Conservation (phyloP, 2,329 filamentous ascomycete genomes). For the Cladosporium sp. region DNA sequence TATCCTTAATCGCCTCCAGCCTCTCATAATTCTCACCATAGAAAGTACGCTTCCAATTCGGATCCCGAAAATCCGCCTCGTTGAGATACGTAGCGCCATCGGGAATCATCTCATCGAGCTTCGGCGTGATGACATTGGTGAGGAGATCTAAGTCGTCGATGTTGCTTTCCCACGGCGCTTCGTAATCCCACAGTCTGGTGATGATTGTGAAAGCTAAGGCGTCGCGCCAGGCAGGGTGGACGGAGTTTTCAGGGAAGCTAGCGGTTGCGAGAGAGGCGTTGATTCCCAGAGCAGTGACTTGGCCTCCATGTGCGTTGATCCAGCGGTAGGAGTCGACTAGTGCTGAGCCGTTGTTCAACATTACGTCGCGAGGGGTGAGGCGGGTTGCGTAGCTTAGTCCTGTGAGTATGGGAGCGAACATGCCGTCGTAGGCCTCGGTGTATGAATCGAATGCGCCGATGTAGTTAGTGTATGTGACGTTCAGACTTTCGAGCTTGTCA, state of each 20-base stretch:
- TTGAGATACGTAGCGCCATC: constrained; percentile 33
- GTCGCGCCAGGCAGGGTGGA: constrained; percentile 37
- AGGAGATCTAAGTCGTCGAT: constrained; percentile 29
- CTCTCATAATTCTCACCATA: constrained; percentile 38
- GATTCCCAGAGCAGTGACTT: constrained; percentile 36
- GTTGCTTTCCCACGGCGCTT: constrained; percentile 33
- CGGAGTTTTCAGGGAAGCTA: constrained; percentile 35
- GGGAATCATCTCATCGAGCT: constrained; percentile 36
- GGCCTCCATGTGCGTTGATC: constrained; percentile 30
- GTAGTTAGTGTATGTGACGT: constrained; percentile 30
- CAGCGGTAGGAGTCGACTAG: constrained; percentile 31
- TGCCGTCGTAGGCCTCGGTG: constrained; percentile 28
- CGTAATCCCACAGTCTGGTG: constrained; percentile 34
- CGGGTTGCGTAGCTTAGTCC: constrained; percentile 24
- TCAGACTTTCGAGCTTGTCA: constrained; percentile 34
- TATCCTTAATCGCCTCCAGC: constrained; percentile 35
- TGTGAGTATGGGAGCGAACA: constrained; percentile 30
- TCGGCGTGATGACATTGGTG: constrained; percentile 36
- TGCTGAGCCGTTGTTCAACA: constrained; percentile 27
- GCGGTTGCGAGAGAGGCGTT: constrained; percentile 33
- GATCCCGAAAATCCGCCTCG: constrained; percentile 35
- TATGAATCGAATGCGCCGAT: constrained; percentile 30
- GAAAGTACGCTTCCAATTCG: constrained; percentile 37
- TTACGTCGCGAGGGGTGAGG: constrained; percentile 32
- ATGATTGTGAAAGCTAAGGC: constrained; percentile 33